These are phyloP conservation scores for Fusarium euwallaceae DNA, from an alignment of 2,329 filamentous ascomycete genomes.

Conservation along the genomic window DNA sequence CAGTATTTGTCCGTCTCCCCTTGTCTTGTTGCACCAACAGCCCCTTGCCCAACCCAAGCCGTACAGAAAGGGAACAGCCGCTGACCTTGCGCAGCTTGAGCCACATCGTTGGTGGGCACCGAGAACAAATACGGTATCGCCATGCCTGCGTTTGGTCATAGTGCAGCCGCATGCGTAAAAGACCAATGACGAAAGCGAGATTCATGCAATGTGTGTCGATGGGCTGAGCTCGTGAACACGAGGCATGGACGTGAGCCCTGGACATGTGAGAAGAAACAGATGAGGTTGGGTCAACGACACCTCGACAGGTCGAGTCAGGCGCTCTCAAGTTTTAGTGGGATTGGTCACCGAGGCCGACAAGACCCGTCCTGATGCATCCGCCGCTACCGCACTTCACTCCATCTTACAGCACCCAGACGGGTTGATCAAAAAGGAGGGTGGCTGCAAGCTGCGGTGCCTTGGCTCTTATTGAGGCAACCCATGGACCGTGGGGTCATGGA, in stretches of 20 bases:
- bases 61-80: conserved; percentile 24
- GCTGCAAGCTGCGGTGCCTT: conserved; percentile 14
- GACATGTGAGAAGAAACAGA: conserved; percentile 36
- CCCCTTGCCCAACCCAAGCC: conserved; percentile 28
- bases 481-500: conserved; percentile 16
- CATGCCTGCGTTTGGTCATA: conserved; percentile 7
- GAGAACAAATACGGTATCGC: conserved; percentile 22
- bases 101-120: conserved; percentile 15
- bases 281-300: conserved; percentile 34
- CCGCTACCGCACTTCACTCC: conserved; percentile 32
- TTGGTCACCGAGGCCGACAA: conserved; percentile 37
- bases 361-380: conserved; percentile 43
- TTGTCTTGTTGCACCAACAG: conserved; percentile 32
- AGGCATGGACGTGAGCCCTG: conserved; percentile 20
- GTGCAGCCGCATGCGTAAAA: conserved; percentile 33
- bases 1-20: conserved; percentile 20
- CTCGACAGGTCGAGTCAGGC: conserved; percentile 45
- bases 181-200: conserved; percentile 35
- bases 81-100: conserved; percentile 30
- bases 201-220: conserved; percentile 37
- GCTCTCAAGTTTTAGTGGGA: conserved; percentile 39
- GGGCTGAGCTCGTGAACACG: conserved; percentile 41
- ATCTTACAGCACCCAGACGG: conserved; percentile 24
- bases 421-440: conserved; percentile 24
- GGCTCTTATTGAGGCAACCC: background rate